phyloP scores from a whole-genome alignment of 2,329 filamentous ascomycete species.

The Trichophyton mentagrophytes region DNA sequence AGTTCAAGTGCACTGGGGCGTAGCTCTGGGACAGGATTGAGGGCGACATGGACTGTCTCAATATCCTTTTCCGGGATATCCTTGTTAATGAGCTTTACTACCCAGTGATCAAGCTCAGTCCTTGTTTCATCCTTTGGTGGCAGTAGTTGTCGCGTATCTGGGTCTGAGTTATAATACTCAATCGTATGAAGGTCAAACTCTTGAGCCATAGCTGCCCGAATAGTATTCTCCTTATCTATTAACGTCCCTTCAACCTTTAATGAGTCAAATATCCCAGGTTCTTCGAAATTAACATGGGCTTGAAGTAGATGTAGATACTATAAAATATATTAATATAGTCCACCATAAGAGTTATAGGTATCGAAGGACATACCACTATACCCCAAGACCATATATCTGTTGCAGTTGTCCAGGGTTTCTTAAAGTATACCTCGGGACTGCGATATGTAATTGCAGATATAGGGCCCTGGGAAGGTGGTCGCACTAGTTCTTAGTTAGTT shows the following conservation, averaged over 20 bases:
- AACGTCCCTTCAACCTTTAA: not conserved
- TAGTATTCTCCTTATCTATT: not conserved
- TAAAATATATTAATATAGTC: too few relatives aligned
- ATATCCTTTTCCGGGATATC: conserved; percentile 4
- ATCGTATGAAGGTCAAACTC: conserved; percentile 6
- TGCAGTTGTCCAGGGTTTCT: conserved; percentile 6
- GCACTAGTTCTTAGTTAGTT: not conserved
- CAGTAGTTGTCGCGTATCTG: not conserved
- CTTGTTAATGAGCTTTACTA: not conserved
- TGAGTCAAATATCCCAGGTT: conserved; percentile 7
- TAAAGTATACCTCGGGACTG: conserved; percentile 5
- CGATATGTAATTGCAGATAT: conserved; percentile 3
- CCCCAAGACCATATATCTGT: conserved; percentile 10
- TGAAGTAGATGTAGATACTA: conserved; percentile 6
- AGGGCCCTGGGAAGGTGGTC: not conserved
- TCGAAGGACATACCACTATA: conserved; percentile 3
- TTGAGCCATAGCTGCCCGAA: not conserved
- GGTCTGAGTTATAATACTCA: conserved; percentile 5
- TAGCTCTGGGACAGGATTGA: not conserved
- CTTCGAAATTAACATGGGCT: conserved; percentile 4
- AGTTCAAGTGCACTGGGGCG: not conserved
- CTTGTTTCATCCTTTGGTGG: conserved; percentile 3
- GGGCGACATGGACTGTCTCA: conserved; percentile 2
- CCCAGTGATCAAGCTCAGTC: conserved; percentile 6
- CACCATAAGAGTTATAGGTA: not conserved